Base-by-base conservation (phyloP, 345 rosid genomes). In the Eucalyptus curtisii region DNA sequence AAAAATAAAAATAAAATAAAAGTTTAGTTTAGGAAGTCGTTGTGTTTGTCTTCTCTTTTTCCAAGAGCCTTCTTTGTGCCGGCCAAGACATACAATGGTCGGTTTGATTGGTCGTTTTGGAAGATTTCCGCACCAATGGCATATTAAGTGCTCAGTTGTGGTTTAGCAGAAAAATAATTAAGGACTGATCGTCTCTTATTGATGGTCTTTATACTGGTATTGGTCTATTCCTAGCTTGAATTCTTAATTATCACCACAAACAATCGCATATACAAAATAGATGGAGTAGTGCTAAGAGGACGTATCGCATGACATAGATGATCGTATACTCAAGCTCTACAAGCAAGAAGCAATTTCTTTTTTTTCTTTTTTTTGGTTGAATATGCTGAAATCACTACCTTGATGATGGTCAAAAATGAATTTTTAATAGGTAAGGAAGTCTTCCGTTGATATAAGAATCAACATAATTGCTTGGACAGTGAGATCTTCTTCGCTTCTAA, bases 281-380 rank as follows among this genome's bases (percentile, higher is more conserved):
- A 33, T 8, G 12, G 44, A 71, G 44, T 8, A 71, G 13, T 15
- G 25, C 0, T 71, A 9, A 0, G 4, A 71, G 13, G 44, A 33
- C 2, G 13, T 71, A 19, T 68, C 2, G 0, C 13, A 9, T 71
- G 25, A 33, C 44, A 19, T 71, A 33, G 40, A 33, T 10, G 20
- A 33, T 71, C 6, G 2, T 5, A 17, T 9, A 17, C 25, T 68
- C 80, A 68, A 31, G 8, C 10, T 64, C 10, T 7, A 64, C 7
- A 6, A n/a, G 37, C 10, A 31, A 16, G 0, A 66, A 0, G 40
- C 31, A 6, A 7, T 15, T 31, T 31, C 1, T 57, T 66, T 30
- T 15, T 33, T n/a, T 14, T 2, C 17, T 52, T 50, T 50, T 50
- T 45, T 45, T 45, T 2, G 22, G 55, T 52, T 17, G 55, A 52